Evolutionary conservation across 352 stramenopile genomes (phyloP).

Genomic region (Globisporangium nodosum): DNA sequence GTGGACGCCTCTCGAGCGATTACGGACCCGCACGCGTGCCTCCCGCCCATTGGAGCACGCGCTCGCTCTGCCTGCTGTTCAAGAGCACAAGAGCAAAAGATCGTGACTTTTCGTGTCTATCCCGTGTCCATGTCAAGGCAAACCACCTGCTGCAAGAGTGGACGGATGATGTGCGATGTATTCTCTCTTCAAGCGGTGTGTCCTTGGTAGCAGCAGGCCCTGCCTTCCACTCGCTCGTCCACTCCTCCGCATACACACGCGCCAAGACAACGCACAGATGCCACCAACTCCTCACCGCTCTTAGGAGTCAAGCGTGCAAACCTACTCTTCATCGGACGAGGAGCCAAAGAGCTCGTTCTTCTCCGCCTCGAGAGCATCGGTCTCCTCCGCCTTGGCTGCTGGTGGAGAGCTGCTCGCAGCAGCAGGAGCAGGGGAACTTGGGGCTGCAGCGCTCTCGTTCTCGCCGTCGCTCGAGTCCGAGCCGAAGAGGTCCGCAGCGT

Average conservation of each 20-base stretch:
- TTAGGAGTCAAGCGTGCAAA: not conserved
- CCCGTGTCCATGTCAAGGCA: too few relatives aligned
- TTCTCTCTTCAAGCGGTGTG: too few relatives aligned
- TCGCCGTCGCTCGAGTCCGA: slow-evolving; percentile 83
- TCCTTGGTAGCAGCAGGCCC: too few relatives aligned
- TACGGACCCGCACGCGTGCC: not conserved
- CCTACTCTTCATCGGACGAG: slow-evolving; percentile 75
- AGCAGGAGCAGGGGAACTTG: not conserved
- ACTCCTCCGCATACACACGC: too few relatives aligned
- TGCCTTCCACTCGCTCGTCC: too few relatives aligned
- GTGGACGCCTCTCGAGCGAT: not conserved
- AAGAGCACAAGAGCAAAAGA: not conserved
- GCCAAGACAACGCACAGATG: too few relatives aligned
- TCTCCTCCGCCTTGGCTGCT: slow-evolving; percentile 1
- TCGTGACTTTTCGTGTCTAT: not conserved
- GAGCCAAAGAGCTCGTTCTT: slow-evolving; percentile 85
- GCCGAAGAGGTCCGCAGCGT: slow-evolving; percentile 65
- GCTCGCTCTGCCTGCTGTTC: not conserved
- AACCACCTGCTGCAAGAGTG: too few relatives aligned
- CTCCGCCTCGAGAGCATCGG: slow-evolving; percentile 41
- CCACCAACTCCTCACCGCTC: too few relatives aligned
- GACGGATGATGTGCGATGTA: too few relatives aligned
- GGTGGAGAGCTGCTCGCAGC: not conserved
- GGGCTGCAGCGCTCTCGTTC: slow-evolving; percentile 18
- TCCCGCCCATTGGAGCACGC: not conserved